These are phyloP conservation scores for Salix suchowensis DNA, from an alignment of 345 rosid genomes.

Conservation along the genomic window DNA sequence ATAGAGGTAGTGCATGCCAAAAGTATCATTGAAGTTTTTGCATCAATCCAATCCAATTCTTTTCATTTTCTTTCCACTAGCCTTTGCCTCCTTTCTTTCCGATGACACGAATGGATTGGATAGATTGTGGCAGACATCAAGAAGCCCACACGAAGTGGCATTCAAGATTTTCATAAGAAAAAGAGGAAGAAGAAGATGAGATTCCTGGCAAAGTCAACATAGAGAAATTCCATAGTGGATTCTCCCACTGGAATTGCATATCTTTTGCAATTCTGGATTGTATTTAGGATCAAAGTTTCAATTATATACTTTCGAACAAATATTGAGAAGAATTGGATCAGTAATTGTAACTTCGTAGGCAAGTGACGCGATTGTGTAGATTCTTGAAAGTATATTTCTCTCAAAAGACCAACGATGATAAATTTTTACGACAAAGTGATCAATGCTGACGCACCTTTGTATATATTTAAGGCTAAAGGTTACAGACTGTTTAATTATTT, in stretches of 20 bases:
- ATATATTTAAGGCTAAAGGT: too few relatives aligned
- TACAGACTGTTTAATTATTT: too few relatives aligned
- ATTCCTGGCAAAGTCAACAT: conserved; percentile 1
- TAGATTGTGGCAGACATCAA: conserved; percentile 34
- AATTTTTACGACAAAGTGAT: too few relatives aligned
- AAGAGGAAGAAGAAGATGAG: not conserved
- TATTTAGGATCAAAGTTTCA: not conserved
- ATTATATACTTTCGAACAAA: not conserved
- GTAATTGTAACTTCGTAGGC: not conserved
- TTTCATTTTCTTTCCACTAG: not conserved
- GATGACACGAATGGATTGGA: conserved; percentile 26
- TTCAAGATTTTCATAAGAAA: not conserved
- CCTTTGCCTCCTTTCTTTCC: not conserved
- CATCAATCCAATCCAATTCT: not conserved
- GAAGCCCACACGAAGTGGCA: conserved; percentile 14
- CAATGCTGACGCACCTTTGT: too few relatives aligned
- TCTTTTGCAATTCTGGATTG: not conserved
- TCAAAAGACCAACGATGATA: too few relatives aligned
- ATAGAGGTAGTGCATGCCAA: not conserved
- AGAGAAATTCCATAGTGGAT: not conserved
- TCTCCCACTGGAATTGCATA: not conserved
- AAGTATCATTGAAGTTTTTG: not conserved
- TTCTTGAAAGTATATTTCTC: not conserved
- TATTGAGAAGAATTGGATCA: not conserved
- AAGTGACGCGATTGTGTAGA: not conserved